Percentiles rank a stretch among this genome's conserved stretches.
phyloP scores from a whole-genome alignment of 106 monocot genomes.

The Phalaenopsis aphrodite region DNA sequence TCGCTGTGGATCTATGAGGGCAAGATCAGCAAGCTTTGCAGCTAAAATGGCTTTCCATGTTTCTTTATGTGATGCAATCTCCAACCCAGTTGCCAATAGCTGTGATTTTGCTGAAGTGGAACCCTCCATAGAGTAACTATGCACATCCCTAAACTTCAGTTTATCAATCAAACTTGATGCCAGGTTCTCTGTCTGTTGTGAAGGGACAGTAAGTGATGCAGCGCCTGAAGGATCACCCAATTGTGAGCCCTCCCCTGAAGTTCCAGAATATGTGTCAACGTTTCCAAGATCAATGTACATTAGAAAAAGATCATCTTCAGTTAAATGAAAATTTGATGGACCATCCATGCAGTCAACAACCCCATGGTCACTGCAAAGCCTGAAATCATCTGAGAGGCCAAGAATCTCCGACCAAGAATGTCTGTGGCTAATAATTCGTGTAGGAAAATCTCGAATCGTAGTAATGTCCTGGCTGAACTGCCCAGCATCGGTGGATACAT shows the following conservation, averaged over 20 bases:
- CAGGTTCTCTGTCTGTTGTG: conserved; percentile 3
- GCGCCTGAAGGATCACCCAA: neutral
- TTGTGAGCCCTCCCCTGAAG: neutral
- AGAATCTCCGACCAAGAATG: conserved; percentile 79
- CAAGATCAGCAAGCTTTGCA: conserved; percentile 76
- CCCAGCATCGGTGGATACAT: neutral
- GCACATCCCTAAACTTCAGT: conserved; percentile 52
- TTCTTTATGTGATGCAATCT: conserved; percentile 33
- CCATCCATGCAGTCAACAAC: conserved; percentile 35
- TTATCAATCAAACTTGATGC: conserved; percentile 10
- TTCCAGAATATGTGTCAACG: conserved; percentile 18
- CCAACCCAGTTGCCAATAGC: conserved; percentile 27
- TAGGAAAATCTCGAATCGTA: conserved; percentile 60
- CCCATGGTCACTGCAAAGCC: conserved; percentile 53
- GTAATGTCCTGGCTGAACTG: conserved; percentile 57
- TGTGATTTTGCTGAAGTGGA: conserved; percentile 42
- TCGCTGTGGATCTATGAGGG: conserved; percentile 77
- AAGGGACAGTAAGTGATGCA: neutral
- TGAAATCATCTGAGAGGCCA: conserved; percentile 64
- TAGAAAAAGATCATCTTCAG: conserved; percentile 67
- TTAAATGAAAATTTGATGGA: conserved; percentile 40
- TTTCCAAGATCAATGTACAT: conserved; percentile 79
- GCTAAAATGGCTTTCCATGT: conserved; percentile 75
- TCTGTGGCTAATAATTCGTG: conserved; percentile 48
- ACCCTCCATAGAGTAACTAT: conserved; percentile 76